Conservation (phyloP, 345 rosid species). For the Salix caprea region DNA sequence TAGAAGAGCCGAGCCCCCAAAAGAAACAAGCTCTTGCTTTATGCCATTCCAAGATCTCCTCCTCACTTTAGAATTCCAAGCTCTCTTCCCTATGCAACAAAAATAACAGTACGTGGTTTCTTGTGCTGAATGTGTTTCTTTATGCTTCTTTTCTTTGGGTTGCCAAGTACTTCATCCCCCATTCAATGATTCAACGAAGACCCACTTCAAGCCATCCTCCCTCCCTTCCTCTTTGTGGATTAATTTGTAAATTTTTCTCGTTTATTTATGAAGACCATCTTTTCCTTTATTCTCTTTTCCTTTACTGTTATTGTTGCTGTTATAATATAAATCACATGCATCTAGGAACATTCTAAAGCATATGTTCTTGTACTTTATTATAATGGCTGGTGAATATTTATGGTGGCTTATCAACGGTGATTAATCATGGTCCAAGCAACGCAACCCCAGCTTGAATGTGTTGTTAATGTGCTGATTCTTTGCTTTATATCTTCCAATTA, state of each 20-base stretch:
- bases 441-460: conserved; percentile 19
- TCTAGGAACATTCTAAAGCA: conserved; percentile 53
- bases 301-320: conserved; percentile 18
- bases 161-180: conserved; percentile 30
- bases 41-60: conserved; percentile 22
- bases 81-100: conserved; percentile 44
- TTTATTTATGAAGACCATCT: conserved; percentile 22
- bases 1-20: conserved; percentile 18
- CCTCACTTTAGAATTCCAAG: conserved; percentile 43
- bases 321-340: conserved; percentile 38
- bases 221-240: not conserved
- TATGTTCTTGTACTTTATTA: conserved; percentile 35
- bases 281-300: conserved; percentile 33
- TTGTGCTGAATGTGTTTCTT: conserved; percentile 44
- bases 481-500: conserved; percentile 21
- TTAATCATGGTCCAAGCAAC: conserved; percentile 26
- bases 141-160: conserved; percentile 42
- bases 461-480: conserved; percentile 26
- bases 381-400: conserved; percentile 16
- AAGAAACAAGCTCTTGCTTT: conserved; percentile 27
- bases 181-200: conserved; percentile 30
- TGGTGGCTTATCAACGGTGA: conserved; percentile 17
- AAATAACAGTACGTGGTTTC: conserved; percentile 41
- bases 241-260: conserved; percentile 10
- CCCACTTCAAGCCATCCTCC: conserved; percentile 22